Evolutionary conservation across 1,284 basidiomycete species (phyloP).

Genomic region (Peniophora sp.): DNA sequence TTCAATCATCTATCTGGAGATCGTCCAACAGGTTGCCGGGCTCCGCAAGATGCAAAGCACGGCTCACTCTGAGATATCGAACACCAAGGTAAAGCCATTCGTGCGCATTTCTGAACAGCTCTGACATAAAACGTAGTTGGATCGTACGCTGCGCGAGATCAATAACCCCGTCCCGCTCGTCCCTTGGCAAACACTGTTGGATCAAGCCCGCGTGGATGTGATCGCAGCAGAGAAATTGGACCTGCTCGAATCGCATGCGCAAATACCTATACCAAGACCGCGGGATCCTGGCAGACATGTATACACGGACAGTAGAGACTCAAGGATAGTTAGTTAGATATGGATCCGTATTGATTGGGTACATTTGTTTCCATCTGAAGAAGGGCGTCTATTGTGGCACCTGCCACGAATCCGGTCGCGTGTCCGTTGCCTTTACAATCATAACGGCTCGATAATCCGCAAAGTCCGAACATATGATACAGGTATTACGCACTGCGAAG

Average conservation of each 20-base stretch:
- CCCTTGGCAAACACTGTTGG: conserved; percentile 9
- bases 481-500: conserved; percentile 39
- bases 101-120: not conserved
- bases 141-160: conserved; percentile 8
- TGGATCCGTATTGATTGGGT: not conserved
- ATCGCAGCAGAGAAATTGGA: conserved; percentile 13
- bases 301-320: not conserved
- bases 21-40: conserved; percentile 37
- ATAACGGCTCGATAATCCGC: too few relatives aligned
- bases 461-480: too few relatives aligned
- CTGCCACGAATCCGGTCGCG: too few relatives aligned
- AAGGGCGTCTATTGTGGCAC: too few relatives aligned
- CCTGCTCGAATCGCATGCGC: conserved; percentile 6
- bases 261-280: not conserved
- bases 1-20: conserved; percentile 45
- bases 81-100: conserved; percentile 7
- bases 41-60: not conserved
- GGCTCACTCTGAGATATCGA: conserved; percentile 9
- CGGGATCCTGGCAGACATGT: not conserved
- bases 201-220: conserved; percentile 10
- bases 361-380: too few relatives aligned
- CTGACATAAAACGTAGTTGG: conserved; percentile 6
- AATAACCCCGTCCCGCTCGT: conserved; percentile 6
- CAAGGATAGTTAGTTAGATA: not conserved
- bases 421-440: too few relatives aligned